Evolutionary conservation across 2,329 filamentous ascomycete species (phyloP).

Genomic region (Coniochaeta sp.): DNA sequence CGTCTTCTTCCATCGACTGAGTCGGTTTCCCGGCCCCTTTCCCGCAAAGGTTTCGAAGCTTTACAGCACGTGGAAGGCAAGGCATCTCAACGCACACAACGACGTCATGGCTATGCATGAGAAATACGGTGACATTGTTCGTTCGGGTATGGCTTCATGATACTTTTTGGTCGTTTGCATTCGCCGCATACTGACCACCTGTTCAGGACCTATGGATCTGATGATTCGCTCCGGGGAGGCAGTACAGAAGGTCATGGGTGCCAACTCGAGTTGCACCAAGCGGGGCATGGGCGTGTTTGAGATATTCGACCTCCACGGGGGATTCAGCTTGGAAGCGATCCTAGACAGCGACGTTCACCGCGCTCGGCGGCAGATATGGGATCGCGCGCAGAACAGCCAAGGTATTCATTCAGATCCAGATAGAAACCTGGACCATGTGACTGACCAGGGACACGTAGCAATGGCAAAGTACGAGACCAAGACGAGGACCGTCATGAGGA

Average conservation of each 20-base stretch:
- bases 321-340: not conserved
- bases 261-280: not conserved
- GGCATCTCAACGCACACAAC: not conserved
- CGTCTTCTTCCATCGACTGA: not conserved
- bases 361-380: not conserved
- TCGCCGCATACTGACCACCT: not conserved
- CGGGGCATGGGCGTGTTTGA: not conserved
- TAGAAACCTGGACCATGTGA: too few species aligned
- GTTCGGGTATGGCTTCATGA: not conserved
- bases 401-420: not conserved
- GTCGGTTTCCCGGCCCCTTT: not conserved
- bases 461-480: not conserved
- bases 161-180: not conserved
- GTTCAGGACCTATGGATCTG: not conserved
- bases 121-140: constrained; percentile 2
- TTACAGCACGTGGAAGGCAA: constrained; percentile 3
- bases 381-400: not conserved
- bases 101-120: constrained; percentile 5
- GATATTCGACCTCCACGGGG: not conserved
- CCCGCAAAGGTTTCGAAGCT: constrained; percentile 2
- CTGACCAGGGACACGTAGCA: not conserved
- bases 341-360: not conserved
- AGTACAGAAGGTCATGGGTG: not conserved
- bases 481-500: not conserved
- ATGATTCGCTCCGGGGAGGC: not conserved